Evolutionary conservation across 345 rosid genomes (phyloP).

Genomic region (Pistacia atlantica): DNA sequence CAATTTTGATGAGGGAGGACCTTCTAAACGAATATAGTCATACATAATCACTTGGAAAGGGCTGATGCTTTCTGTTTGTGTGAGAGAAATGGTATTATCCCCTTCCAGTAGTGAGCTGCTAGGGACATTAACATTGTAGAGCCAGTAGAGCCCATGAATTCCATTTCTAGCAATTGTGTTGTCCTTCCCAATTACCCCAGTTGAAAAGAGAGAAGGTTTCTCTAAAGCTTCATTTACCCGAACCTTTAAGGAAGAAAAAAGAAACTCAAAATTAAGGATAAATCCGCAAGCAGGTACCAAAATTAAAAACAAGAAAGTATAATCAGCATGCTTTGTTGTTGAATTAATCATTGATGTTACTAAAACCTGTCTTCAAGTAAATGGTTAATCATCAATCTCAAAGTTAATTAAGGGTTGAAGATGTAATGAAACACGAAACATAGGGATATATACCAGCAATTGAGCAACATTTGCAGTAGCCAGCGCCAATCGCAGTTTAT

Average conservation of each 20-base stretch:
- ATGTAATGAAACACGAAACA: neutral
- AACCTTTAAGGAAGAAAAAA: slow-evolving; percentile 26
- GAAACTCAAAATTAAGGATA: neutral
- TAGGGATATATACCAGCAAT: slow-evolving; percentile 37
- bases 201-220: slow-evolving; percentile 46
- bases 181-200: slow-evolving; percentile 61
- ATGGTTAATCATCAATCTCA: neutral
- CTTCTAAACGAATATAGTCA: slow-evolving; percentile 67
- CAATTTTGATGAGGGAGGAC: slow-evolving; percentile 20
- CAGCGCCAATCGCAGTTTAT: slow-evolving; percentile 52
- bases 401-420: neutral
- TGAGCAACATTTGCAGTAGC: slow-evolving; percentile 60
- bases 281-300: no score
- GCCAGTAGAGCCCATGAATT: slow-evolving; percentile 60
- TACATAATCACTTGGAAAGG: slow-evolving; percentile 62
- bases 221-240: slow-evolving; percentile 31
- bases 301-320: no score
- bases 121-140: slow-evolving; percentile 35
- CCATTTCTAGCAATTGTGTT: slow-evolving; percentile 72
- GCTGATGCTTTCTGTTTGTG: slow-evolving; percentile 39
- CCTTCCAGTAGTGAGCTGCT: slow-evolving; percentile 41
- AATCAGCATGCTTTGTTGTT: no score
- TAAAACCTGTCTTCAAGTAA: neutral
- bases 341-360: no score
- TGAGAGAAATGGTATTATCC: slow-evolving; percentile 49